Percentiles rank a stretch among this genome's conserved stretches.
Conservation (phyloP, 1,139 yeast genomes). For the Zhuliangozyma parablackwelliae region DNA sequence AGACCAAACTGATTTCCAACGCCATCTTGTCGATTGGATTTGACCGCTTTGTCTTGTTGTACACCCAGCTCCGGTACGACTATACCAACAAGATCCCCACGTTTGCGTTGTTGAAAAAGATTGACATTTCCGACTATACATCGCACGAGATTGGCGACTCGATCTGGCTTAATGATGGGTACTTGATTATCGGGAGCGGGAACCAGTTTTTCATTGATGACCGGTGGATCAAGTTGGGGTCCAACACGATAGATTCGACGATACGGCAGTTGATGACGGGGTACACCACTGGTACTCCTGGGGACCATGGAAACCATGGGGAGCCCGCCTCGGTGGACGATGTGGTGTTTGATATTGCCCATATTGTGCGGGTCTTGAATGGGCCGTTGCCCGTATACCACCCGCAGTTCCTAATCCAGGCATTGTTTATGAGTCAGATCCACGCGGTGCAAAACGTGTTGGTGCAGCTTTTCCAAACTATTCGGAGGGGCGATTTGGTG, state of each 20-base stretch:
- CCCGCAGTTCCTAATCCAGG: slow-evolving; percentile 83
- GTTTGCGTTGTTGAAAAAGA: slow-evolving; percentile 68
- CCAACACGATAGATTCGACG: slow-evolving; percentile 28
- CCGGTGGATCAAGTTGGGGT: slow-evolving; percentile 43
- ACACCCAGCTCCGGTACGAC: slow-evolving; percentile 82
- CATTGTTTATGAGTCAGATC: slow-evolving; percentile 60
- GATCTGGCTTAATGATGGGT: slow-evolving; percentile 77
- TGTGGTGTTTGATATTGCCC: slow-evolving; percentile 30
- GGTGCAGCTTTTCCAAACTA: slow-evolving; percentile 44
- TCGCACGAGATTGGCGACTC: slow-evolving; percentile 85
- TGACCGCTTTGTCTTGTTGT: slow-evolving; percentile 54
- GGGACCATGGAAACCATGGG: too few species aligned
- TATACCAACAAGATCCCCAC: slow-evolving; percentile 78
- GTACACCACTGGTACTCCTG: slow-evolving; percentile 26
- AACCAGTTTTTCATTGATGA: slow-evolving; percentile 85
- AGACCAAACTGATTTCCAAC: slow-evolving; percentile 40
- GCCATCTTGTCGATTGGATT: slow-evolving; percentile 82
- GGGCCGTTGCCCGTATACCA: slow-evolving; percentile 91
- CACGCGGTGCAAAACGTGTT: slow-evolving; percentile 56
- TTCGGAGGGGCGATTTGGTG: slow-evolving; percentile 37
- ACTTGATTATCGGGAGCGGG: slow-evolving; percentile 80
- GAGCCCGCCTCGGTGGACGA: slow-evolving; percentile 14
- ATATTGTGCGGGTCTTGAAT: slow-evolving; percentile 71
- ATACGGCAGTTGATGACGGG: slow-evolving; percentile 51
- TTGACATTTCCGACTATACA: slow-evolving; percentile 69